Base-by-base conservation (phyloP, 352 stramenopile species). In the Globisporangium nagaii region DNA sequence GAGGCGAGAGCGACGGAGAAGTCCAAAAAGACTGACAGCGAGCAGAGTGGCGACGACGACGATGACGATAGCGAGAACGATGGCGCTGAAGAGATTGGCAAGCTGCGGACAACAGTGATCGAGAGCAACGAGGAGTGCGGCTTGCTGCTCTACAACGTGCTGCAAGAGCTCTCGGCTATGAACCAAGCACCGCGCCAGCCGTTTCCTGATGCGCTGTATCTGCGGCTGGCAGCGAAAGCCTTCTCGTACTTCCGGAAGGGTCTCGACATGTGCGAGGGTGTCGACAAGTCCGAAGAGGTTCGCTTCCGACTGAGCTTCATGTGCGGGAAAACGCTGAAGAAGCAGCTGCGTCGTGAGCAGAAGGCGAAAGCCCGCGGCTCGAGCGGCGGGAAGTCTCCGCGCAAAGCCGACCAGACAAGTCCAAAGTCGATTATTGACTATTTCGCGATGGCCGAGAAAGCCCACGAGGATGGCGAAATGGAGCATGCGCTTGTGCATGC, bases 71-170 rank as follows among this genome's bases (percentile, higher is more conserved):
- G 49, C n/a, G n/a, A n/a, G 4, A 27, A 58, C 12, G 54, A 62
- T 4, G 65, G 58, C 11, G 47, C 72, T 12, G 53, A 67, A 32
- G 58, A 70, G 24, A 40, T 78, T 12, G 57, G 75, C 7, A 59
- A 70, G 10, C 17, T 79, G 10, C 60, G 62, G 9, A 65, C 50
- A 32, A 75, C 55, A 15, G 54, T 78, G 10, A 63, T 88, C 5
- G 79, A 87, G 54, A 83, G 77, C 50, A 73, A 79, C 42, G 83
- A 93, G 68, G 80, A 93, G 45, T 71, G 71, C n/a, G 80, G 80
- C 0, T 43, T 90, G 31, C 28, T 93, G 31, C 35, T 91, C n/a
- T 93, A 82, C 63, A 87, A 79, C 25, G 56, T 88, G 4, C 42
- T 90, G 4, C 77, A 88, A 58, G 82, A 90, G 63, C 65, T 86